Percentiles rank a stretch among this genome's conserved stretches.
These are phyloP conservation scores for Tuber borchii DNA, from an alignment of 495 filamentous ascomycete genomes.

Conservation along the genomic window DNA sequence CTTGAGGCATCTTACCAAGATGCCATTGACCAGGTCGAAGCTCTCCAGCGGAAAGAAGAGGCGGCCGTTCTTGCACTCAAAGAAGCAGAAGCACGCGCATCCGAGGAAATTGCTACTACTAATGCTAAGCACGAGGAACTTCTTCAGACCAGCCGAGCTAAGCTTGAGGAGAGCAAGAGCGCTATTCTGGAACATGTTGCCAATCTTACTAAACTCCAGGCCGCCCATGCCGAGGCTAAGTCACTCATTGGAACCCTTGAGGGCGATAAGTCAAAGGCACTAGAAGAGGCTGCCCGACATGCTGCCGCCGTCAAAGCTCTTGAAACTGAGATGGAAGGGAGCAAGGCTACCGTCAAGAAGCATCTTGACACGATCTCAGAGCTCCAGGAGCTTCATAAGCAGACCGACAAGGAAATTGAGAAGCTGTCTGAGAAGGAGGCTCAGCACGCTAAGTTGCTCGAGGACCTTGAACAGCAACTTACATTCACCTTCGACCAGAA, in stretches of 20 bases:
- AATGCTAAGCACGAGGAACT: slow-evolving; percentile 30
- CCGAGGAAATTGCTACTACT: slow-evolving; percentile 16
- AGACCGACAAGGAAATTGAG: slow-evolving; percentile 49
- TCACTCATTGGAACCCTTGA: slow-evolving; percentile 55
- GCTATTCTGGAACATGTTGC: slow-evolving; percentile 40
- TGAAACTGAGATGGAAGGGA: slow-evolving; percentile 63
- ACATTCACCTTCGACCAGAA: slow-evolving; percentile 89
- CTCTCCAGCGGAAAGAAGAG: slow-evolving; percentile 47
- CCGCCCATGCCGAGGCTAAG: slow-evolving; percentile 43
- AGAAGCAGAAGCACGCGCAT: slow-evolving; percentile 30
- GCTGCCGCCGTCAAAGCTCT: slow-evolving; percentile 55
- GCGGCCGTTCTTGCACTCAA: slow-evolving; percentile 37
- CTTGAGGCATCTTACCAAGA: slow-evolving; percentile 41
- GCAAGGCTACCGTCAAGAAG: slow-evolving; percentile 62
- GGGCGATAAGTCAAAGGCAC: slow-evolving; percentile 60
- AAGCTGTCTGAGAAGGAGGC: slow-evolving; percentile 58
- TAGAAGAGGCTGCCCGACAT: slow-evolving; percentile 45
- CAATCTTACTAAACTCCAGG: slow-evolving; percentile 47
- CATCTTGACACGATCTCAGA: slow-evolving; percentile 52
- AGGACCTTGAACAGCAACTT: slow-evolving; percentile 97
- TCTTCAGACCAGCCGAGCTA: slow-evolving; percentile 27
- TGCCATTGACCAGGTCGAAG: slow-evolving; percentile 42
- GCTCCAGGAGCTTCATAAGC: slow-evolving; percentile 35
- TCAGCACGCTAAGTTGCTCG: slow-evolving; percentile 82
- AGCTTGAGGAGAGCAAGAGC: slow-evolving; percentile 39